phyloP scores from a whole-genome alignment of 148 eudicot genomes.

The Vaccinium corymbosum region DNA sequence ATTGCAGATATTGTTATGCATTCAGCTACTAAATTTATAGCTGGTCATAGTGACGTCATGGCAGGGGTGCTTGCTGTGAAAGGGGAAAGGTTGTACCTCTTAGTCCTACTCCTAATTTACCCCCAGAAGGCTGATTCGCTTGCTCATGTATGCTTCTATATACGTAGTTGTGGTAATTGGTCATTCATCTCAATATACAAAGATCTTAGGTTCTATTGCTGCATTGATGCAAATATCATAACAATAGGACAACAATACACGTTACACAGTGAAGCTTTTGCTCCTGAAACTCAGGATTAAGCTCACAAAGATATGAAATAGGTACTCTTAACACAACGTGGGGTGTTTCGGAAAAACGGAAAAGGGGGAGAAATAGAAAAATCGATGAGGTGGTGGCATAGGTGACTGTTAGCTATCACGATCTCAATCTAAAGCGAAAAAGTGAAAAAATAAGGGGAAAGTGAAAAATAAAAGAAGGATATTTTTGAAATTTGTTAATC shows the following conservation, averaged over 20 bases:
- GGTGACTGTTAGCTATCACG: background rate
- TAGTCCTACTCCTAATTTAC: background rate
- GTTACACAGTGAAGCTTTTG: background rate
- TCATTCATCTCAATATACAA: background rate
- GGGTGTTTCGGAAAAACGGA: background rate
- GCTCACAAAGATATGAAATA: no score
- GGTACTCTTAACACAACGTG: background rate
- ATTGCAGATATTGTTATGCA: constrained; percentile 96
- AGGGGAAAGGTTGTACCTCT: constrained; percentile 71
- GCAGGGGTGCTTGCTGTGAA: constrained; percentile 91
- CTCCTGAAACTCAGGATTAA: background rate
- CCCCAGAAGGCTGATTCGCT: background rate
- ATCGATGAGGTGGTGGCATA: no score
- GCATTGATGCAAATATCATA: background rate
- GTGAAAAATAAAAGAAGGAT: background rate
- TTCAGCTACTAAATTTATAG: constrained; percentile 93
- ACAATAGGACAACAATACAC: background rate
- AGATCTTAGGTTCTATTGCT: background rate
- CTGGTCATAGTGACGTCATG: constrained; percentile 99
- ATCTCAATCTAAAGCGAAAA: background rate
- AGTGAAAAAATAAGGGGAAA: background rate
- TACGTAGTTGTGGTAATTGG: background rate
- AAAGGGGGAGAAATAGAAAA: background rate
- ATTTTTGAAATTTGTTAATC: background rate
- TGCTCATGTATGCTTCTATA: background rate